Conservation (phyloP, 1,284 basidiomycete genomes). For the Gymnopus androsaceus region DNA sequence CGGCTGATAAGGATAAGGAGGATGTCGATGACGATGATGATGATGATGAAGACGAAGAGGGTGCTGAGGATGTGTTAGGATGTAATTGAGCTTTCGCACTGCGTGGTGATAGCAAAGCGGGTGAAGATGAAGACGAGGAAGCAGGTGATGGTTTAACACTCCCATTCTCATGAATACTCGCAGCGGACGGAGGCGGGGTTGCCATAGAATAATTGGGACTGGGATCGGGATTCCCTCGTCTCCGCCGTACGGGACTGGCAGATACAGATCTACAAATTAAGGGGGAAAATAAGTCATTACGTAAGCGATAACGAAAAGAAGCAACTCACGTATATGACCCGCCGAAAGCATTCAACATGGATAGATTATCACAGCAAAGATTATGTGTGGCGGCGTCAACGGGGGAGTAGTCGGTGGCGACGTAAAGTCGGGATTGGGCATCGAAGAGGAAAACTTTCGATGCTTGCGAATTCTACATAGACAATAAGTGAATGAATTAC, state of each 20-base stretch:
- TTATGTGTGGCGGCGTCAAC: constrained; percentile 85
- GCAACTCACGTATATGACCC: constrained; percentile 82
- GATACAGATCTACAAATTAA: constrained; percentile 3
- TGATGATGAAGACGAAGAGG: constrained; percentile 7
- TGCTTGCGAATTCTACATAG: constrained; percentile 79
- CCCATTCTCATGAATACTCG: background rate
- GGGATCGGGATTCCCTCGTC: constrained; percentile 10
- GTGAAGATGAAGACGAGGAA: background rate
- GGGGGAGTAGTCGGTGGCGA: constrained; percentile 84
- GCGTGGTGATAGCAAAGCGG: too few species aligned
- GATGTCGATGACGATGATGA: constrained; percentile 4
- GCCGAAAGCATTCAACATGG: constrained; percentile 82
- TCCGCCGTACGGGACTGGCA: constrained; percentile 8
- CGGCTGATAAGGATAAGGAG: constrained; percentile 7
- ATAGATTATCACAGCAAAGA: constrained; percentile 87
- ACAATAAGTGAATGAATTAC: background rate
- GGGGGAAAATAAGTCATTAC: constrained; percentile 63
- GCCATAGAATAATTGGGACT: constrained; percentile 9
- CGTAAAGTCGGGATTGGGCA: constrained; percentile 80
- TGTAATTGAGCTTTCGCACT: too few species aligned
- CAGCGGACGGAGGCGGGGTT: constrained; percentile 25
- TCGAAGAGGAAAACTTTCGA: constrained; percentile 95
- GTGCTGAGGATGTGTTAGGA: background rate
- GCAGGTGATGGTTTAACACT: background rate
- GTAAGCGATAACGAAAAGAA: constrained; percentile 83